Evolutionary conservation across 345 rosid species (phyloP), one percentile per base, ranked within the genome.

Genomic region (Chamaenerion angustifolium): DNA sequence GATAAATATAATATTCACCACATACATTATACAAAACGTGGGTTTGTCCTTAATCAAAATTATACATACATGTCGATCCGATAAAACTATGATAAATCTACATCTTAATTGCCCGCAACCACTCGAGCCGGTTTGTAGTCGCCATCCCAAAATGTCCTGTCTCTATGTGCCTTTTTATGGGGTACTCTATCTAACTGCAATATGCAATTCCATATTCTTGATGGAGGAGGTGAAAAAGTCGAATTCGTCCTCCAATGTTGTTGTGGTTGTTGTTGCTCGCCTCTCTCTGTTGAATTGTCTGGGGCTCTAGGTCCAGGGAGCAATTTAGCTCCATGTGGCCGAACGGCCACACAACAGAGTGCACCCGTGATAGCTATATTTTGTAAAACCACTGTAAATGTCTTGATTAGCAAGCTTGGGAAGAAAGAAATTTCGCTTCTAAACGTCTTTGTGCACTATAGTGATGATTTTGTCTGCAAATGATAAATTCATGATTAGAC

Each of bases 361-460:
- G 88, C 90, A 72, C 95, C 97, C 95, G 81, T 89, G 73, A 77
- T 89, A 68, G 76, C 80, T 78, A 81, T 74, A 67, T 71, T 73
- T 60, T 31, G 37, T 80, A 64, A 21, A 40, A 15, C 16, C 10
- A 45, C 57, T 10, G 11, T 35, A 15, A 10, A 9, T 8, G 14
- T 27, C 18, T 56, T 10, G 46, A 45, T 16, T 13, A 37, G 41
- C 13, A 41, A 46, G 56, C 41, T 46, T 14, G 42, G 18, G 46
- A 43, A 52, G 31, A 42, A 12, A 59, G 23, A 25, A 42, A 56
- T 16, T 16, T 23, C 1, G 37, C 37, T 8, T 27, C 10, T 49
- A 1, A 16, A 27, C 1, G 35, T 10, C 41, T 31, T 31, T 31
- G 6, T 31, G 37, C 37, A 31, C 8, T 3, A 31, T 31, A 3